A percentile compares a stretch with the other conserved stretches of the same genome.
phyloP scores from a whole-genome alignment of 257 asterid species.

The Plectranthus barbatus region DNA sequence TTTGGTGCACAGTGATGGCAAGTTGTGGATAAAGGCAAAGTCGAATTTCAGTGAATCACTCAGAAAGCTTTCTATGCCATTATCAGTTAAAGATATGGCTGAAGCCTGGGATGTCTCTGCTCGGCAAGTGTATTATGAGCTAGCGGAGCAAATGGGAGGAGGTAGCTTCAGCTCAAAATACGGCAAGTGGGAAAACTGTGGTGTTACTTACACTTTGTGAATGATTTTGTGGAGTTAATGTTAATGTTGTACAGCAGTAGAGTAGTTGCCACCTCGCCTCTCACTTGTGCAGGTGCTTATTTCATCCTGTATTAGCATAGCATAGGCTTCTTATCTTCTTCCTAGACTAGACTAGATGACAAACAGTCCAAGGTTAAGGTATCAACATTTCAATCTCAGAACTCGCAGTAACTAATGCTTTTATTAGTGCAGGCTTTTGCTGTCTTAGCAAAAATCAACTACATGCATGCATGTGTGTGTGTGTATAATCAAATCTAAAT shows the following conservation, averaged over 20 bases:
- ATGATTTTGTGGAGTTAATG: no score
- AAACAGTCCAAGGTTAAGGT: no score
- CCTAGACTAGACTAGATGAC: no score
- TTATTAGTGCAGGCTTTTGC: slow-evolving; percentile 15
- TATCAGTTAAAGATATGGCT: slow-evolving; percentile 39
- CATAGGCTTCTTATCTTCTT: no score
- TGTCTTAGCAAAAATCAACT: slow-evolving; percentile 18
- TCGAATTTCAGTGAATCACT: slow-evolving; percentile 24
- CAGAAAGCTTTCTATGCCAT: slow-evolving; percentile 23
- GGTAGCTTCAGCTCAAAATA: slow-evolving; percentile 39
- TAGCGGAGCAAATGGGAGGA: slow-evolving; percentile 34
- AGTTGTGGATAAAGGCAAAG: slow-evolving; percentile 35
- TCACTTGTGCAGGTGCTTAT: no score
- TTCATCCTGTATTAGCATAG: no score
- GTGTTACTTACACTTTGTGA: slow-evolving; percentile 1
- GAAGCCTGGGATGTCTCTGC: slow-evolving; percentile 41
- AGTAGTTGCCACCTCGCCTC: no score
- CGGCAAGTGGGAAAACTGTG: slow-evolving; percentile 37
- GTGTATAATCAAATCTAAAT: background rate
- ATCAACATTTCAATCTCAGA: no score
- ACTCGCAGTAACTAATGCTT: no score
- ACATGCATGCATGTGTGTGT: background rate
- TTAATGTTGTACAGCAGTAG: no score
- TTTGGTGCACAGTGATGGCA: slow-evolving; percentile 22
- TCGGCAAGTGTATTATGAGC: slow-evolving; percentile 28